A percentile compares a stretch with the other conserved stretches of the same genome.
These are phyloP conservation scores for Talaromyces albobiverticillius DNA, from an alignment of 2,329 filamentous ascomycete genomes.

Conservation along the genomic window DNA sequence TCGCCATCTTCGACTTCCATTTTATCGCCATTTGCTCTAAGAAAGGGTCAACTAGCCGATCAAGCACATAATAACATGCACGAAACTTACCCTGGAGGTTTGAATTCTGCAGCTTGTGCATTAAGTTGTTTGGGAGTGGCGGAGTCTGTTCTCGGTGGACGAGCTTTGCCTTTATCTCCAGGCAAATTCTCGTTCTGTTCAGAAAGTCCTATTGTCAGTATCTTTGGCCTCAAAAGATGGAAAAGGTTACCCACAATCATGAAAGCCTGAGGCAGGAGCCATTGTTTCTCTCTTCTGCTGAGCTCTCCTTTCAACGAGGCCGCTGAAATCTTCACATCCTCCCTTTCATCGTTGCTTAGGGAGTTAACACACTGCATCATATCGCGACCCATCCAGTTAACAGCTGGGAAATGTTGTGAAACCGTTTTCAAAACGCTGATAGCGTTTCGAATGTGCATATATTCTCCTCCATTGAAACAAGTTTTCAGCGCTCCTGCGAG, in stretches of 20 bases:
- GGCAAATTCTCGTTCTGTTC: slow-evolving; percentile 26
- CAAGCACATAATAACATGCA: slow-evolving; percentile 19
- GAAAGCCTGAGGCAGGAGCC: slow-evolving; percentile 49
- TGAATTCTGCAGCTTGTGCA: slow-evolving; percentile 41
- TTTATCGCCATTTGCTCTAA: slow-evolving; percentile 31
- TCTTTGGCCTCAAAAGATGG: slow-evolving; percentile 3
- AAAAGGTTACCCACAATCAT: slow-evolving; percentile 29
- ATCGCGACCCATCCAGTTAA: slow-evolving; percentile 76
- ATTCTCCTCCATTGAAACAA: slow-evolving; percentile 79
- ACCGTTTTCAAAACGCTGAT: slow-evolving; percentile 84
- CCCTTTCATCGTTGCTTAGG: slow-evolving; percentile 44
- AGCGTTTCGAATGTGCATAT: slow-evolving; percentile 96
- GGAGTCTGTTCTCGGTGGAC: slow-evolving; percentile 26
- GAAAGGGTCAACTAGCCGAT: not conserved
- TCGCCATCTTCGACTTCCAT: slow-evolving; percentile 45
- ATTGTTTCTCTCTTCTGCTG: slow-evolving; percentile 47
- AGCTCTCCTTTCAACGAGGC: slow-evolving; percentile 50
- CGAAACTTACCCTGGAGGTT: slow-evolving; percentile 30
- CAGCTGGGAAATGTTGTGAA: slow-evolving; percentile 77
- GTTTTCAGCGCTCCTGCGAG: slow-evolving; percentile 75
- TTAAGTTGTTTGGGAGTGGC: slow-evolving; percentile 37
- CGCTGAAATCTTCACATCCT: slow-evolving; percentile 50
- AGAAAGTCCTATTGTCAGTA: slow-evolving; percentile 17
- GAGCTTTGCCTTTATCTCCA: slow-evolving; percentile 26
- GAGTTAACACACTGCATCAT: slow-evolving; percentile 43